Percentiles rank a stretch among this genome's conserved stretches.
Conservation (phyloP, 192 early-diverging fungal species). For the Phycomyces nitens region DNA sequence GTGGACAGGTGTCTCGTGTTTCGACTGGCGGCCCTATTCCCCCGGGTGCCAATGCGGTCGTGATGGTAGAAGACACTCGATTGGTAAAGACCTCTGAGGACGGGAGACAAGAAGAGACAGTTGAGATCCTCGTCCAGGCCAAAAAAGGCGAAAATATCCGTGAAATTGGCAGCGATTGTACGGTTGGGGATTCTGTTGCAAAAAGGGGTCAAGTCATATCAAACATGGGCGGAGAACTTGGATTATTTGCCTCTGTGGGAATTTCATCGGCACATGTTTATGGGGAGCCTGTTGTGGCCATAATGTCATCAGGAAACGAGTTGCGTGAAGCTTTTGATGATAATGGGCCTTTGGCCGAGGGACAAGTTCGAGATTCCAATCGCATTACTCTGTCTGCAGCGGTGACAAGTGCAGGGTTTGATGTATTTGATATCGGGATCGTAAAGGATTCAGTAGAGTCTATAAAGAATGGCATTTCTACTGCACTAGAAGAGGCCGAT, state of each 20-base stretch:
- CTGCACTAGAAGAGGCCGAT: constrained; percentile 56
- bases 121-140: constrained; percentile 9
- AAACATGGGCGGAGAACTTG: constrained; percentile 80
- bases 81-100: constrained; percentile 56
- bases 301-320: constrained; percentile 91
- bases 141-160: constrained; percentile 69
- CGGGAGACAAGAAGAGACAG: constrained; percentile 52
- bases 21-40: constrained; percentile 89
- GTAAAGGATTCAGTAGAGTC: constrained; percentile 59
- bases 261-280: constrained; percentile 54
- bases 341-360: constrained; percentile 39
- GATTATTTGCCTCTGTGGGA: constrained; percentile 77
- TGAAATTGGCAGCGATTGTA: constrained; percentile 73
- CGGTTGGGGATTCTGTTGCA: constrained; percentile 58
- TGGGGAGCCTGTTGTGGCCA: constrained; percentile 65
- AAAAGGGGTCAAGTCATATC: constrained; percentile 52
- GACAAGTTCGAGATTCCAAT: constrained; percentile 85
- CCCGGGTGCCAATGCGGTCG: constrained; percentile 79
- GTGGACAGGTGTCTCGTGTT: constrained; percentile 70
- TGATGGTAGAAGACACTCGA: constrained; percentile 94
- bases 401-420: constrained; percentile 56
- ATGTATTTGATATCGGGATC: constrained; percentile 72
- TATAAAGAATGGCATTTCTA: constrained; percentile 47
- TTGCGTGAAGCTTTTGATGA: constrained; percentile 53
- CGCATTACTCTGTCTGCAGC: constrained; percentile 71